Evolutionary conservation across 768 basidiomycete genomes (phyloP).

Genomic region (Mycena capillaripes): DNA sequence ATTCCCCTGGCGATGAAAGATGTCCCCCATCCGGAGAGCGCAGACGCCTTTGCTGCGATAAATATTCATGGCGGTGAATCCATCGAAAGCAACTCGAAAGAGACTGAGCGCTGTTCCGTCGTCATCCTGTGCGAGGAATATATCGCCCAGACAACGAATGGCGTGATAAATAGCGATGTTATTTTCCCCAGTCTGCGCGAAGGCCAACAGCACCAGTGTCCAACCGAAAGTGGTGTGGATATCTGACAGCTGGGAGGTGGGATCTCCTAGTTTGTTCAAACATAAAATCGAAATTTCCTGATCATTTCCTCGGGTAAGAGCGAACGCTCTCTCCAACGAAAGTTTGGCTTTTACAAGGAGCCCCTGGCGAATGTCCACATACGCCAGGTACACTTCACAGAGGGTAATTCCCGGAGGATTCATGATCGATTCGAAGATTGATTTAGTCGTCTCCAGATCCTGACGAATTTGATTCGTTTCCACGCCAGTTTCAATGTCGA

Average conservation of each 20-base stretch:
- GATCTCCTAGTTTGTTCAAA: conserved; percentile 20
- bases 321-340: neutral
- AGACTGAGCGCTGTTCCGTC: conserved; percentile 15
- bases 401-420: conserved; percentile 18
- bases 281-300: conserved; percentile 25
- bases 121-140: conserved; percentile 12
- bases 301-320: conserved; percentile 12
- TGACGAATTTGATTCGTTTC: neutral
- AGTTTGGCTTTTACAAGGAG: neutral
- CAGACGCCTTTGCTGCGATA: conserved; percentile 17
- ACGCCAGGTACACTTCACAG: conserved; percentile 11
- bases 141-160: conserved; percentile 23
- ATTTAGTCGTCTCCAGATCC: conserved; percentile 6
- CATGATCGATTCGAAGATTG: conserved; percentile 6
- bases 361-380: conserved; percentile 22
- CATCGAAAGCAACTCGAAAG: conserved; percentile 16
- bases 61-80: conserved; percentile 23
- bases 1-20: neutral
- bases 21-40: conserved; percentile 2
- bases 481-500: conserved; percentile 11
- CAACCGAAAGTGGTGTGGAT: neutral
- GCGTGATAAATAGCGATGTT: conserved; percentile 13
- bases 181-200: conserved; percentile 14
- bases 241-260: neutral
- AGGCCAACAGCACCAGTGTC: conserved; percentile 12